phyloP scores from a whole-genome alignment of 306 rosid species.

The Alnus glutinosa region DNA sequence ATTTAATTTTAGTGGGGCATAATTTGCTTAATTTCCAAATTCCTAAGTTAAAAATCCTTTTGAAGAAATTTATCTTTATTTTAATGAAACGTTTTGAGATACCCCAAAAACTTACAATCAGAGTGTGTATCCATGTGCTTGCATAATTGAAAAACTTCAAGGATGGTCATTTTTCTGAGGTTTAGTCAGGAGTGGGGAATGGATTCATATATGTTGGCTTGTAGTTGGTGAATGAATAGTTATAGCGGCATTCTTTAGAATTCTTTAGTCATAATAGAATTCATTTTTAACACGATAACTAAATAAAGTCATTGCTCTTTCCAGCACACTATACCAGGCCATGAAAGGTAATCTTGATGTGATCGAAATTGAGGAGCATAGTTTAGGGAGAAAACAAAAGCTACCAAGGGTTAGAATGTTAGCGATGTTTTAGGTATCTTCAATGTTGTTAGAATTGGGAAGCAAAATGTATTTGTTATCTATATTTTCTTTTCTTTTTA shows the following conservation, averaged over 20 bases:
- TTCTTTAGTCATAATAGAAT: background rate
- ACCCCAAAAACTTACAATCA: background rate
- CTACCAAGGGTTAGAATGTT: background rate
- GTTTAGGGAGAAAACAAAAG: background rate
- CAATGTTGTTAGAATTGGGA: background rate
- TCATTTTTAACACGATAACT: background rate
- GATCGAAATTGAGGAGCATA: background rate
- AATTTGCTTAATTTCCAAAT: background rate
- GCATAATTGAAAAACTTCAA: background rate
- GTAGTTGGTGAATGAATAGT: background rate
- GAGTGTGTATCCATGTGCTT: background rate
- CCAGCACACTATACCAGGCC: background rate
- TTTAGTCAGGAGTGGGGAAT: background rate
- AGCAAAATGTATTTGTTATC: background rate
- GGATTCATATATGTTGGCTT: background rate
- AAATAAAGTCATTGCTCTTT: no score
- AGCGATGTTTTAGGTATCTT: background rate
- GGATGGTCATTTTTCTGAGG: background rate
- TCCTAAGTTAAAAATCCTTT: background rate
- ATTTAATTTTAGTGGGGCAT: background rate
- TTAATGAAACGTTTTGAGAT: background rate
- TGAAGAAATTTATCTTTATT: background rate
- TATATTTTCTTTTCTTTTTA: background rate
- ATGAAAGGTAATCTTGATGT: background rate
- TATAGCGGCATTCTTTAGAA: background rate